Evolutionary conservation across 2,329 filamentous ascomycete species (phyloP).

Genomic region (Helminthosporium solani): DNA sequence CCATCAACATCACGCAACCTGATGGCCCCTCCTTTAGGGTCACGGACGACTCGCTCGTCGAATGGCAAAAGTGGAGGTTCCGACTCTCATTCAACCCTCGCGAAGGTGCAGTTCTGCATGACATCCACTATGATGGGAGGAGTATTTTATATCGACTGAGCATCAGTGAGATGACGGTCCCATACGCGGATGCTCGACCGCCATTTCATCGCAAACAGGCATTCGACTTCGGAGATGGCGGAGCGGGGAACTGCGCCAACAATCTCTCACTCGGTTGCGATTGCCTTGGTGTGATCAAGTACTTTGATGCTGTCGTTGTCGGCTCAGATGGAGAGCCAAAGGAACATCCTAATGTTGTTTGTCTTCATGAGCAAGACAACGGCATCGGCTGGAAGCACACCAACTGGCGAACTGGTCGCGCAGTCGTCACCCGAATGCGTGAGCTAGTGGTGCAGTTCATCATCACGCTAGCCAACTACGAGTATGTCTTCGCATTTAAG

Average conservation of each 20-base stretch:
- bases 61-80: conserved; percentile 52
- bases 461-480: conserved; percentile 69
- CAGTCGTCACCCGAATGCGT: conserved; percentile 61
- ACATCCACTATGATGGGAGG: conserved; percentile 66
- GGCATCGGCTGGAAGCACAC: conserved; percentile 72
- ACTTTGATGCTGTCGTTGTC: conserved; percentile 60
- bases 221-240: conserved; percentile 71
- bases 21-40: conserved; percentile 68
- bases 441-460: conserved; percentile 68
- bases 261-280: conserved; percentile 68
- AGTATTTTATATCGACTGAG: conserved; percentile 67
- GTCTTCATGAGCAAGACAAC: conserved; percentile 68
- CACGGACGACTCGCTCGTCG: conserved; percentile 45
- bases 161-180: conserved; percentile 68
- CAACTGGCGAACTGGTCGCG: conserved; percentile 64
- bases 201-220: conserved; percentile 70
- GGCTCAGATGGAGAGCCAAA: conserved; percentile 57
- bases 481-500: conserved; percentile 66
- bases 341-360: conserved; percentile 61
- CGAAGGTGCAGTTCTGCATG: conserved; percentile 70
- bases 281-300: conserved; percentile 67
- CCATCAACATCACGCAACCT: conserved; percentile 70
- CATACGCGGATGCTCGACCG: conserved; percentile 64
- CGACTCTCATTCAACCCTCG: conserved; percentile 43
- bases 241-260: conserved; percentile 66